Base-by-base conservation (phyloP, 2,329 filamentous ascomycete genomes). In the Diaporthe destruens region DNA sequence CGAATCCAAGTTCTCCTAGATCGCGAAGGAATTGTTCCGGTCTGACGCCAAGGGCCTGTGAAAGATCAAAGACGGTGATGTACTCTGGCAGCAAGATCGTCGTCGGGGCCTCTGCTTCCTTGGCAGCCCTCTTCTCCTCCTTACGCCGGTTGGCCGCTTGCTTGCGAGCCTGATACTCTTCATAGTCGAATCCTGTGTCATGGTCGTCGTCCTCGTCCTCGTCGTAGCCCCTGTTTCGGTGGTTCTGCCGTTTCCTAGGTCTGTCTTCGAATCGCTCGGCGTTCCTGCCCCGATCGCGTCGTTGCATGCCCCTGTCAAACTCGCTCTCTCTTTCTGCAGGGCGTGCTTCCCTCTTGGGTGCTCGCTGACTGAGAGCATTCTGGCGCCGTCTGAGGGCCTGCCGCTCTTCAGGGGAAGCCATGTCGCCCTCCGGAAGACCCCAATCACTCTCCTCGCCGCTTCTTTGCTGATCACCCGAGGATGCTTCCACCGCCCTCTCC, bases 1-100 rank as follows among this genome's bases (percentile, higher is more conserved):
- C 94, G 76, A 98, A 99, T 0, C 96, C 97, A 79, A 98, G 90
- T 68, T 96, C 90, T 79, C 91, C 89, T 81, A 99, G 87, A 78
- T 95, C 94, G 20, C 80, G 77, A 16, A 97, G 84, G 77, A 99
- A 98, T 3, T 90, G 83, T 18, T 92, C 88, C 0, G 90, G 86
- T 53, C 90, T 90, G 39, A 97, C 87, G 74, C 91, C 91, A 29
- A 98, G 85, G 5, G 93, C 89, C 74, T 90, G 87, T 5, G 95
- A 94, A 53, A 99, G 84, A 76, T 95, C 94, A 12, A 90, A 88
- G n/a, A 98, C 92, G 77, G 90, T 96, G 81, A 99, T 97, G 77
- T 94, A 97, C 79, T 98, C 94, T 0, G 97, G 97, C 29, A 99
- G 85, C 69, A 92, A 89, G 57, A 99, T 93, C 1, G 83, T 83